Percentiles rank a stretch among this genome's conserved stretches.
Evolutionary conservation across 768 basidiomycete genomes (phyloP).

Genomic region (Imleria badia): DNA sequence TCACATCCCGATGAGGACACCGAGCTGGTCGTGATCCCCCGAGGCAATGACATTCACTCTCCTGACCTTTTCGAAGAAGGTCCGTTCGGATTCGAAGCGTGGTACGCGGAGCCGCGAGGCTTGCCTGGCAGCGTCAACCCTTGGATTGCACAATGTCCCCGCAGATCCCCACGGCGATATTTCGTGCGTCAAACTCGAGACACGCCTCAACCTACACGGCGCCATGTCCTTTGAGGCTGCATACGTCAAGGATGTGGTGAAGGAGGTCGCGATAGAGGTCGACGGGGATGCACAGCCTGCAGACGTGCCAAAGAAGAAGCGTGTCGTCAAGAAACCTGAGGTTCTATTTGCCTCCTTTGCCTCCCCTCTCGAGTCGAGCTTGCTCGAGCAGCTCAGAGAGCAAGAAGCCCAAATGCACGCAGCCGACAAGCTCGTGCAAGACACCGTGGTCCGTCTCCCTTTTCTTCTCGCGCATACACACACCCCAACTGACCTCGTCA

Average conservation of each 20-base stretch:
- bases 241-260: conserved; percentile 80
- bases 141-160: conserved; percentile 77
- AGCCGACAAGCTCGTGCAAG: conserved; percentile 92
- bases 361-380: conserved; percentile 59
- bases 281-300: conserved; percentile 48
- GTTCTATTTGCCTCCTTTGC: conserved; percentile 69
- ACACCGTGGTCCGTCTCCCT: conserved; percentile 84
- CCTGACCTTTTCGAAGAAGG: conserved; percentile 88
- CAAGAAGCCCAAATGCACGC: conserved; percentile 87
- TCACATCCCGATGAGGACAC: conserved; percentile 86
- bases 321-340: conserved; percentile 77
- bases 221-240: conserved; percentile 83
- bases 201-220: conserved; percentile 83
- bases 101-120: conserved; percentile 67
- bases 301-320: conserved; percentile 73
- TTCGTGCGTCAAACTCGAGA: conserved; percentile 87
- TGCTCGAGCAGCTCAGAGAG: conserved; percentile 70
- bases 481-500: background rate
- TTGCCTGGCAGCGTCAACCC: conserved; percentile 87
- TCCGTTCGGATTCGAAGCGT: conserved; percentile 84
- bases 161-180: conserved; percentile 67
- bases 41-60: conserved; percentile 86
- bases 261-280: conserved; percentile 77
- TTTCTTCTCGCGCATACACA: conserved; percentile 1
- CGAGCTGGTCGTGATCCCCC: conserved; percentile 87